Evolutionary conservation across 1,284 basidiomycete species (phyloP), one percentile per base, ranked within the genome.

Genomic region (Ganoderma resinaceum): DNA sequence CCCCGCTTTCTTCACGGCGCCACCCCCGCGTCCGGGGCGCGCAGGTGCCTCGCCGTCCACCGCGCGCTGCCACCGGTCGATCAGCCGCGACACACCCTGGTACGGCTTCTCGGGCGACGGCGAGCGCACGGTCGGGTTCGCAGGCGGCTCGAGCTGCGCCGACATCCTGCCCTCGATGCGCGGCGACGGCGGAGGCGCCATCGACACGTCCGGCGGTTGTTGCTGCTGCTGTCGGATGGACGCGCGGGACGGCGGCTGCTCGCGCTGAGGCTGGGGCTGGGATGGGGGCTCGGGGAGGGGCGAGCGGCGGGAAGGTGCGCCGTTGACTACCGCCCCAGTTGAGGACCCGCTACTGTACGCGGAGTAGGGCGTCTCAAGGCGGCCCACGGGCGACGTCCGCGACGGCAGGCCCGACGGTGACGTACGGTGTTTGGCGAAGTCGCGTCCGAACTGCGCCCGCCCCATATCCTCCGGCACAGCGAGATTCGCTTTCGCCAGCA

Each of bases 1-100:
- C 26, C 71, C 73, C 43, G 70, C 73, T 5, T 65, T 66, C 66
- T 71, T 72, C 49, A 65, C 70, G 18, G 75, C 73, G 16, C 63
- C 53, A 6, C 68, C 71, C 14, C 69, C 67, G 26, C 70, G 71
- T 46, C 64, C 55, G 2, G 57, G 9, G 70, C 60, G 57, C 70
- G 29, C 43, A 63, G 59, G 66, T 78, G 86, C 87, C 23, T 82
- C 80, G 73, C 90, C 90, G n/a, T 85, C 88, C 42, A 90, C 87
- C 80, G 91, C 94, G 70, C 86, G 87, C 79, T 95, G 91, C 93
- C 93, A 95, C 76, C 94, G 87, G 76, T 93, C 91, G 72, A 95
- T 95, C 53, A 95, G 83, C 79, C 85, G 91, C 43, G 92, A 91
- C 58, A 95, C 93, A 58, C 93, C 93, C 76, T 89, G 89, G 77